A percentile compares a stretch with the other conserved stretches of the same genome.
Evolutionary conservation across 495 filamentous ascomycete genomes (phyloP).

Genomic region (Aspergillus kassunensis): DNA sequence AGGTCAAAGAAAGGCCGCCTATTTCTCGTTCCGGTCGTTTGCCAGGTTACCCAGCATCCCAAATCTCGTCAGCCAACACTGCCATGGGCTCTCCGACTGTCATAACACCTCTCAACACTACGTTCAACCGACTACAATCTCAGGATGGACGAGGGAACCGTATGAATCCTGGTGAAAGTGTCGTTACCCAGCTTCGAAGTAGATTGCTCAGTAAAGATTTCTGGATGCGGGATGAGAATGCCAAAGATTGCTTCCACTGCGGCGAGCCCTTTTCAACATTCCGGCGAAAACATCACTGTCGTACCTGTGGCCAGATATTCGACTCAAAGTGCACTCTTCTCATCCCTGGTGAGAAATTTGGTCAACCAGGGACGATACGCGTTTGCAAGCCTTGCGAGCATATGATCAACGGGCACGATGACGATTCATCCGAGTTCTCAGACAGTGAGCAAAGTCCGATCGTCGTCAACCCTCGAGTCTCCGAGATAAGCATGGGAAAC

Average conservation of each 20-base stretch:
- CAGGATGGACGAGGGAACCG: slow-evolving; percentile 21
- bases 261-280: slow-evolving; percentile 88
- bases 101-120: slow-evolving; percentile 32
- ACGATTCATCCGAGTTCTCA: slow-evolving; percentile 86
- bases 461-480: slow-evolving; percentile 33
- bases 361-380: slow-evolving; percentile 78
- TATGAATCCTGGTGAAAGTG: slow-evolving; percentile 24
- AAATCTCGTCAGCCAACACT: slow-evolving; percentile 33
- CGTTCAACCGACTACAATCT: slow-evolving; percentile 17
- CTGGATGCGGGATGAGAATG: slow-evolving; percentile 99
- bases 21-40: slow-evolving; percentile 26
- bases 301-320: slow-evolving; percentile 91
- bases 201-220: slow-evolving; percentile 89
- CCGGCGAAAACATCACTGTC: slow-evolving; percentile 93
- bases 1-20: slow-evolving; percentile 21
- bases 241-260: slow-evolving; percentile 95
- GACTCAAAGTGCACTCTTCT: slow-evolving; percentile 93
- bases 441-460: slow-evolving; percentile 61
- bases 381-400: slow-evolving; percentile 94
- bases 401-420: slow-evolving; percentile 86
- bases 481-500: slow-evolving; percentile 31
- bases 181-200: slow-evolving; percentile 59
- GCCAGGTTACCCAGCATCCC: slow-evolving; percentile 33
- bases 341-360: slow-evolving; percentile 80
- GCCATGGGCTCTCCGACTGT: slow-evolving; percentile 27